Conservation (phyloP, 176 grass and related monocot species). For the Carex pumila region DNA sequence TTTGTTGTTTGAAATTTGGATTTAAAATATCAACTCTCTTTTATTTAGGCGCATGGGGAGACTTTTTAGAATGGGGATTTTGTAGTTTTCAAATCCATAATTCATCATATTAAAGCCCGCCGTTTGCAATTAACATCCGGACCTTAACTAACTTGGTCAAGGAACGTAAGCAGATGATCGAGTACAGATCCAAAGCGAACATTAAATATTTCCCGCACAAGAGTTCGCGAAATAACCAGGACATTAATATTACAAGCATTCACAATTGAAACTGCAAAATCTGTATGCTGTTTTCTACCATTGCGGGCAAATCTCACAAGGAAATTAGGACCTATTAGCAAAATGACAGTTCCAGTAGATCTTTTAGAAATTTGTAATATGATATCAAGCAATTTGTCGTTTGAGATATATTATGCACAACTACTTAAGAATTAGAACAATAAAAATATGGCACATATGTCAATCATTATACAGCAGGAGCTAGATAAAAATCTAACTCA, state of each 20-base stretch:
- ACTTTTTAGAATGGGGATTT: too few species aligned
- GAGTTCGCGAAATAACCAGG: not conserved
- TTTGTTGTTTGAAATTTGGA: not conserved
- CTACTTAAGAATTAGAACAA: not conserved
- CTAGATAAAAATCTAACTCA: not conserved
- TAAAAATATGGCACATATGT: not conserved
- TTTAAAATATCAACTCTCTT: not conserved
- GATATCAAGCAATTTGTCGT: not conserved
- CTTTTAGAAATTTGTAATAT: not conserved
- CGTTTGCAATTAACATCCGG: not conserved
- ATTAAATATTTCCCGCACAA: not conserved
- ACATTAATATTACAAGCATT: not conserved
- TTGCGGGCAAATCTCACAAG: not conserved
- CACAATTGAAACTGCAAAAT: not conserved
- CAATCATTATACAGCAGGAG: not conserved
- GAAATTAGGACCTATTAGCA: not conserved
- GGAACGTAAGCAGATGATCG: not conserved
- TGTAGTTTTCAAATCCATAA: too few species aligned
- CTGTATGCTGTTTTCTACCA: not conserved
- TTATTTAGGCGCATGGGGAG: not conserved
- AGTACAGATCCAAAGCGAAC: not conserved
- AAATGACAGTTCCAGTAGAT: not conserved
- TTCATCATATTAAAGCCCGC: too few species aligned
- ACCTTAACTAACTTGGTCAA: not conserved
- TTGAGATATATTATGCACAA: not conserved